phyloP scores from a whole-genome alignment of 1,284 basidiomycete species.

The Ustilago esculenta region DNA sequence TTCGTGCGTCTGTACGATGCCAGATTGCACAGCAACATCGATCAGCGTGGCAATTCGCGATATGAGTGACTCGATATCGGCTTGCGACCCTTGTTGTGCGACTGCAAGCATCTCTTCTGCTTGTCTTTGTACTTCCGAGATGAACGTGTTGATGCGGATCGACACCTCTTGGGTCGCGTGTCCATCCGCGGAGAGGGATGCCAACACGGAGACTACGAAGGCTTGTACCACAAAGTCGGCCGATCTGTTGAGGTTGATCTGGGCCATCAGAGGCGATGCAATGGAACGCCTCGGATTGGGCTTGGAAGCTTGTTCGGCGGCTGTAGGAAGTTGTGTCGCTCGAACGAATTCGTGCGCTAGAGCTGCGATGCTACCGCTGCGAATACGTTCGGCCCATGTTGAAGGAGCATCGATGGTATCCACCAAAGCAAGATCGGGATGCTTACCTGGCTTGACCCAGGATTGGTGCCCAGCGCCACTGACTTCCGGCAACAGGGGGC shows the following conservation, averaged over 20 bases:
- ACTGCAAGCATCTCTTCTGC: conserved; percentile 11
- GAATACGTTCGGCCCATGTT: conserved; percentile 55
- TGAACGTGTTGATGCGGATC: conserved; percentile 4
- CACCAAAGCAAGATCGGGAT: conserved; percentile 52
- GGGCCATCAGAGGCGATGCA: conserved; percentile 7
- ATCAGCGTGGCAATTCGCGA: conserved; percentile 23
- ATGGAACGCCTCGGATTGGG: conserved; percentile 8
- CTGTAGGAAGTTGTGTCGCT: conserved; percentile 48
- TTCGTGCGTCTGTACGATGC: conserved; percentile 6
- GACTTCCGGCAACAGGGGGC: neutral
- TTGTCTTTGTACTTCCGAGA: conserved; percentile 12
- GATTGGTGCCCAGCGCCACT: conserved; percentile 9
- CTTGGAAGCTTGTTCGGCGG: neutral
- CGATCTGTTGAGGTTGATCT: neutral
- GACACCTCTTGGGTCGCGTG: neutral
- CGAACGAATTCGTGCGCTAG: conserved; percentile 63
- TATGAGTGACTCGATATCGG: conserved; percentile 5
- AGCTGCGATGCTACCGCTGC: conserved; percentile 47
- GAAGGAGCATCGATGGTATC: conserved; percentile 30
- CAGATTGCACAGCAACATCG: conserved; percentile 18
- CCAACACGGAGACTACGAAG: conserved; percentile 18
- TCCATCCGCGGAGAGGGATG: conserved; percentile 1
- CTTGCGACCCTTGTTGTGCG: neutral
- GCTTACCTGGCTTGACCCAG: conserved; percentile 48
- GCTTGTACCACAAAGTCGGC: conserved; percentile 7